Conservation (phyloP, 495 filamentous ascomycete genomes). For the Trichoderma orchidacearum region DNA sequence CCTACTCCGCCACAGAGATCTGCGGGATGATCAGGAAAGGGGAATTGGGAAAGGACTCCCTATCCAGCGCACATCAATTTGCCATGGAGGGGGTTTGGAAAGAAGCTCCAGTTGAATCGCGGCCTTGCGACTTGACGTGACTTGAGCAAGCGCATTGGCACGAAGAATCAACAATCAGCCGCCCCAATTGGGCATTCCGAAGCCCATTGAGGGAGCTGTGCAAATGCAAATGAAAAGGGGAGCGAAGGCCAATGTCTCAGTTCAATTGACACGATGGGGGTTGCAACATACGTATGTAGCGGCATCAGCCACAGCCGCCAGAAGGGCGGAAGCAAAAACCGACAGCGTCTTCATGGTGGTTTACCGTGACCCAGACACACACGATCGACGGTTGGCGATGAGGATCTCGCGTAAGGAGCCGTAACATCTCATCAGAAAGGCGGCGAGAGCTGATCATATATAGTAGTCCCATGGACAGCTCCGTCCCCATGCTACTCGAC, state of each 20-base stretch:
- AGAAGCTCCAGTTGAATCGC: neutral
- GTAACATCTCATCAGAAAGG: neutral
- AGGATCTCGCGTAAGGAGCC: neutral
- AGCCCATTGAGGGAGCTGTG: neutral
- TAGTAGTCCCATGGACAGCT: neutral
- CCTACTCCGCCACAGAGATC: no score
- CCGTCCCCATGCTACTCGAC: no score
- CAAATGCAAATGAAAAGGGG: neutral
- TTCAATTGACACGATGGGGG: neutral
- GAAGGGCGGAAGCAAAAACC: slow-evolving; percentile 1
- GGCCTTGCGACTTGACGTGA: neutral
- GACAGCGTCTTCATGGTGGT: slow-evolving; percentile 3
- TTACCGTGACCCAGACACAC: neutral
- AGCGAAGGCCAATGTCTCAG: neutral
- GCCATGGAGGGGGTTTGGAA: neutral
- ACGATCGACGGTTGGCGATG: neutral
- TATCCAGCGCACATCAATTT: neutral
- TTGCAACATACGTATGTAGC: neutral
- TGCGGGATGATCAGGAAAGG: no score
- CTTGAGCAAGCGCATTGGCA: neutral
- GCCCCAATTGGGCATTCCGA: neutral
- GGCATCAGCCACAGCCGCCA: neutral
- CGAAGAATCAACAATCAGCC: neutral
- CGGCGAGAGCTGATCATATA: neutral
- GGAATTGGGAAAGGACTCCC: no score